Evolutionary conservation across 768 basidiomycete species (phyloP), one percentile per base, ranked within the genome.

Genomic region (Pulveroboletus frians): DNA sequence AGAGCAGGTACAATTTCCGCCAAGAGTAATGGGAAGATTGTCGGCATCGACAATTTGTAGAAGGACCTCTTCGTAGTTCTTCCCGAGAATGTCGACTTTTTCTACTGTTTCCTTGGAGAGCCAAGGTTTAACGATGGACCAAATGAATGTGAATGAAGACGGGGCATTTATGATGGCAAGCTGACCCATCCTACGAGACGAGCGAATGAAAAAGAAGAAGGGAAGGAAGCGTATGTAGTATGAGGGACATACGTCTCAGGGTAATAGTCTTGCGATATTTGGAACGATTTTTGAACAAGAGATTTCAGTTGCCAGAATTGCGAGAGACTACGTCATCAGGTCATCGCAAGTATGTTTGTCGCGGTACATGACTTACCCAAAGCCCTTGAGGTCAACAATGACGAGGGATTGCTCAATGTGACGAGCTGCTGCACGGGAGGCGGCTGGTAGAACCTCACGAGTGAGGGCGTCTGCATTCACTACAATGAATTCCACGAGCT

Each of bases 221-320:
- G 23, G 5, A 31, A 43, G 6, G 9, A 34, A 26, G 23, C 23
- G 4, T 26, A 26, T 6, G 23, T 5, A 6, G n/a, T 18, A 11
- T 15, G 21, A 18, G 37, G n/a, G 21, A 61, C 78, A 46, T 60
- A 88, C 85, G 83, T 82, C 62, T 89, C 86, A 1, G 86, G 86
- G 54, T 76, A 88, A 65, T 85, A 88, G 56, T 86, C 84, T 64
- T 88, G 86, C 2, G 85, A 87, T 47, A 88, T 72, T 55, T 87
- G 84, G 63, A 88, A 85, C 7, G 81, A 79, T 43, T 65, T 69
- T 42, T 79, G 73, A 20, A 75, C 76, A n/a, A 88, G 70, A 38
- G 74, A 69, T 61, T 83, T 85, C 71, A 86, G 80, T 57, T 86
- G 79, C 86, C 86, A 89, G 58, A 88, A 89, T 55, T 85, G 80